Evolutionary conservation across 2,329 filamentous ascomycete species (phyloP).

Genomic region (Phaeosphaeria sp.): DNA sequence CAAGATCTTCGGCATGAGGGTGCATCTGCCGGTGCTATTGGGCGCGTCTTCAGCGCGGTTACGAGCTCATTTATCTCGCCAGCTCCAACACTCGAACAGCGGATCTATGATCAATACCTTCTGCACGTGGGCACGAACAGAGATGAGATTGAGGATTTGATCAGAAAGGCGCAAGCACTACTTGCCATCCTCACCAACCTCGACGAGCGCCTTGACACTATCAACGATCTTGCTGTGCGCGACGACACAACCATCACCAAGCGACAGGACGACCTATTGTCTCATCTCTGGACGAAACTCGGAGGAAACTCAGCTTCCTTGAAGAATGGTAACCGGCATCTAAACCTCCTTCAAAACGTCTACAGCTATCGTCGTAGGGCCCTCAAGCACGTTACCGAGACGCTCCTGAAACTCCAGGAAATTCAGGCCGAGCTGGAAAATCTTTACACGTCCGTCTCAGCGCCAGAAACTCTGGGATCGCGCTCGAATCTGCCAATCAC

Average conservation of each 20-base stretch:
- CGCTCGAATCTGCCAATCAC: conserved; percentile 66
- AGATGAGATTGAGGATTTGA: conserved; percentile 71
- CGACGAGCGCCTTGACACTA: conserved; percentile 72
- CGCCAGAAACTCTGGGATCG: conserved; percentile 66
- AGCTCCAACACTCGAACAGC: conserved; percentile 46
- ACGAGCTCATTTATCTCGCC: conserved; percentile 64
- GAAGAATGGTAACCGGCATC: conserved; percentile 67
- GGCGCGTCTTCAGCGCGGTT: conserved; percentile 53
- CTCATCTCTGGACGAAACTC: conserved; percentile 75
- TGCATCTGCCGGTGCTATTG: conserved; percentile 46
- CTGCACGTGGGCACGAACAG: conserved; percentile 74
- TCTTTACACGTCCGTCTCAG: conserved; percentile 72
- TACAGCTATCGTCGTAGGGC: conserved; percentile 70
- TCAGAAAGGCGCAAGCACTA: conserved; percentile 73
- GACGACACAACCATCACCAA: conserved; percentile 66
- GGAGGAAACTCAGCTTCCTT: conserved; percentile 71
- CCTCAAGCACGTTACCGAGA: conserved; percentile 70
- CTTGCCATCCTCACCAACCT: conserved; percentile 70
- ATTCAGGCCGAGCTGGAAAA: conserved; percentile 76
- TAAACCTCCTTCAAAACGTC: conserved; percentile 71
- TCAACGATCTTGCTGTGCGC: conserved; percentile 71
- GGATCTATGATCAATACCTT: conserved; percentile 76
- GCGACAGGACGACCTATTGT: conserved; percentile 70
- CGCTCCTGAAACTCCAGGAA: conserved; percentile 75
- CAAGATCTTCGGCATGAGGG: conserved; percentile 63